Conservation (phyloP, 2,329 filamentous ascomycete species). For the Claviceps sp. region DNA sequence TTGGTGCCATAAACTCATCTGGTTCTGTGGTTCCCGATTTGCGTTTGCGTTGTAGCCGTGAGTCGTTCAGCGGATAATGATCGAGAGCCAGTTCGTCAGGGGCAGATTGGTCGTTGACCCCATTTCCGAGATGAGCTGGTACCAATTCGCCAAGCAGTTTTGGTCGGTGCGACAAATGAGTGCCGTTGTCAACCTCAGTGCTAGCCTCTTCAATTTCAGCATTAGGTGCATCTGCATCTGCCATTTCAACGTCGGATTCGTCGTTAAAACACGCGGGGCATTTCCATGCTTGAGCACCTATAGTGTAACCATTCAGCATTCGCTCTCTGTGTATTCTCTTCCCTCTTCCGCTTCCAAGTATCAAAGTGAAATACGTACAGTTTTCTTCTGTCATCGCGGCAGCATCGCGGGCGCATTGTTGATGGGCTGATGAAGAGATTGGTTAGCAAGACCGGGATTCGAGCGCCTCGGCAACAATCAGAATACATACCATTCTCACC, state of each 20-base stretch:
- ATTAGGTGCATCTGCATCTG: slow-evolving; percentile 16
- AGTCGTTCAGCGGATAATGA: slow-evolving; percentile 62
- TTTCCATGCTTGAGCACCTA: slow-evolving; percentile 34
- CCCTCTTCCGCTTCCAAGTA: neutral
- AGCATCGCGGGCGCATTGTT: slow-evolving; percentile 71
- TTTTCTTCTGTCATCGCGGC: slow-evolving; percentile 22
- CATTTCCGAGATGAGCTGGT: slow-evolving; percentile 26
- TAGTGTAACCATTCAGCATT: slow-evolving; percentile 11
- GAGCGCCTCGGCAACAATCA: slow-evolving; percentile 10
- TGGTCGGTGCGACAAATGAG: slow-evolving; percentile 15
- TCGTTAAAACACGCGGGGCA: slow-evolving; percentile 34
- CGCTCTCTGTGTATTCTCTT: neutral
- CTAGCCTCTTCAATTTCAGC: slow-evolving; percentile 13
- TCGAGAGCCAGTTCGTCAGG: slow-evolving; percentile 61
- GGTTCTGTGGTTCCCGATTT: slow-evolving; percentile 62
- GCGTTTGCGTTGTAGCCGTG: slow-evolving; percentile 68
- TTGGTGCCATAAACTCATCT: slow-evolving; percentile 38
- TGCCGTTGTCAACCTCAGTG: slow-evolving; percentile 12
- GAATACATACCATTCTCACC: slow-evolving; percentile 65
- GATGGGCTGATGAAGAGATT: slow-evolving; percentile 54
- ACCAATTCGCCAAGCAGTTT: slow-evolving; percentile 27
- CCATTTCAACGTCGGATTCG: slow-evolving; percentile 11
- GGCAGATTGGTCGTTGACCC: slow-evolving; percentile 43
- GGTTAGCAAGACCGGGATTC: slow-evolving; percentile 19
- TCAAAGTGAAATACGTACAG: slow-evolving; percentile 11